Conservation (phyloP, 768 basidiomycete species). For the Lactarius pseudohatsudake region DNA sequence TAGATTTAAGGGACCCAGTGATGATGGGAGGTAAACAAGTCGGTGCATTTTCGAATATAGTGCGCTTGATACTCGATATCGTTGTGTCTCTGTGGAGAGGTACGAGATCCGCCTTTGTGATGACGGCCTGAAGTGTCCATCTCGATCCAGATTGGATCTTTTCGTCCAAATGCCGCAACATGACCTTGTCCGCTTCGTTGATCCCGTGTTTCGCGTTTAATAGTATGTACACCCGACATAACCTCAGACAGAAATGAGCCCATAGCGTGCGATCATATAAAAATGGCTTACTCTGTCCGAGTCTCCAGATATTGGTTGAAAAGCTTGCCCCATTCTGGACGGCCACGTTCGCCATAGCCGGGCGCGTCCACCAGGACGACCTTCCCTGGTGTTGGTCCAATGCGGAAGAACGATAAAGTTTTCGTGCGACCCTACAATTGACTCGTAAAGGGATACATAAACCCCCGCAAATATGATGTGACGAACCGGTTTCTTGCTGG, state of each 20-base stretch:
- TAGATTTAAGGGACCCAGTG: slow-evolving; percentile 50
- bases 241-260: slow-evolving; percentile 39
- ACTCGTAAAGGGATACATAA: not conserved
- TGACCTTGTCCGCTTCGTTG: slow-evolving; percentile 53
- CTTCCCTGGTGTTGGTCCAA: slow-evolving; percentile 54
- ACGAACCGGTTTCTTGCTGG: slow-evolving; percentile 71
- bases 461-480: not conserved
- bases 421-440: slow-evolving; percentile 63
- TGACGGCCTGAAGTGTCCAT: slow-evolving; percentile 67
- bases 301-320: slow-evolving; percentile 64
- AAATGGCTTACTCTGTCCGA: slow-evolving; percentile 55
- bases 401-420: slow-evolving; percentile 67
- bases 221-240: slow-evolving; percentile 68
- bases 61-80: slow-evolving; percentile 45
- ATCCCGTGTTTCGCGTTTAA: slow-evolving; percentile 68
- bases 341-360: slow-evolving; percentile 74
- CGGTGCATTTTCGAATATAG: slow-evolving; percentile 54
- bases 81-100: slow-evolving; percentile 36
- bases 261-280: not conserved
- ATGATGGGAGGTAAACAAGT: slow-evolving; percentile 67
- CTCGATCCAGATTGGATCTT: slow-evolving; percentile 40
- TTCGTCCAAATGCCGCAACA: slow-evolving; percentile 56
- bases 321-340: slow-evolving; percentile 70
- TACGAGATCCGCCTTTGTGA: slow-evolving; percentile 68
- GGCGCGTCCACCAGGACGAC: slow-evolving; percentile 77